phyloP scores from a whole-genome alignment of 306 rosid genomes.

The cucumber (Cucumis sativus) region DNA sequence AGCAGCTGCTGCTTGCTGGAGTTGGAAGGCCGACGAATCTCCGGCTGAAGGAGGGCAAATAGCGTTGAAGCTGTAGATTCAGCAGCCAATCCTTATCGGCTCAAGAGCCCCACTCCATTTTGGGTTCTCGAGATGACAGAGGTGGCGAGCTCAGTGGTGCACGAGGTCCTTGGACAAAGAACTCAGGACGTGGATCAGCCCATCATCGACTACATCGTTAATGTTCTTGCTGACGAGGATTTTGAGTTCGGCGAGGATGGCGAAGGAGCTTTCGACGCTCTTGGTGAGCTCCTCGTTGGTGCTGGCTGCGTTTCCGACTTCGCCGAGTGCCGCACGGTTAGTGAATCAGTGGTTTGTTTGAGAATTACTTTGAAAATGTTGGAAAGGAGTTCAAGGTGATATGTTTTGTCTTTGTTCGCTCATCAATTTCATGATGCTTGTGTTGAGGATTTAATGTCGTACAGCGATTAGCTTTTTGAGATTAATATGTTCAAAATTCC shows the following conservation, averaged over 20 bases:
- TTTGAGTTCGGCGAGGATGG: slow-evolving; percentile 90
- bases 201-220: slow-evolving; percentile 71
- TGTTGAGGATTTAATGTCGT: neutral
- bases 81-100: neutral
- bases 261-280: slow-evolving; percentile 75
- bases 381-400: neutral
- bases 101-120: neutral
- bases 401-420: too few relatives aligned
- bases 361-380: neutral
- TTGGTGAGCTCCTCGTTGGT: slow-evolving; percentile 82
- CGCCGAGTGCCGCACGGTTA: slow-evolving; percentile 69
- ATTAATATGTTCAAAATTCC: neutral
- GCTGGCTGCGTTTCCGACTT: slow-evolving; percentile 70
- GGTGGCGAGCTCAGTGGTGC: slow-evolving; percentile 85
- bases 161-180: slow-evolving; percentile 61
- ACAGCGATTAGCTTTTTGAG: neutral
- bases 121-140: slow-evolving; percentile 47
- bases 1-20: neutral
- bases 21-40: neutral
- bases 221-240: slow-evolving; percentile 96
- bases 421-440: too few relatives aligned
- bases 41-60: neutral
- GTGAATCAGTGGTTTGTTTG: slow-evolving; percentile 12
- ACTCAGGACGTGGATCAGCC: slow-evolving; percentile 75
- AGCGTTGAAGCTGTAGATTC: neutral